phyloP scores from a whole-genome alignment of 208 protist species.

The Histomonas meleagridis region DNA sequence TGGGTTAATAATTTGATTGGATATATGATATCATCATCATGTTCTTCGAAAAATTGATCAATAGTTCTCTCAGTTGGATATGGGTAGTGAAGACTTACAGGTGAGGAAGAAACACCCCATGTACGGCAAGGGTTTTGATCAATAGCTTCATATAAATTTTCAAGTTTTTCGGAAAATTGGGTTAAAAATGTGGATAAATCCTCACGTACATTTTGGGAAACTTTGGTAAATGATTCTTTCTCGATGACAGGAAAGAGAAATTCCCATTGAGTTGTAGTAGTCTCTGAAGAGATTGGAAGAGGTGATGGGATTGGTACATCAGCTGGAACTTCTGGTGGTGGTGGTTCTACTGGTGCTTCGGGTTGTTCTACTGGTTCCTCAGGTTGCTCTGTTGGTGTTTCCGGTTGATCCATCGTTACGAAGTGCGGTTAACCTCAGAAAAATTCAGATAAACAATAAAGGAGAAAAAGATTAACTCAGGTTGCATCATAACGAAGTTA shows the following conservation, averaged over 20 bases:
- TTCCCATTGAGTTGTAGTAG: not conserved
- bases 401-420: too few species aligned
- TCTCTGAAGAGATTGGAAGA: not conserved
- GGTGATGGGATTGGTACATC: not conserved
- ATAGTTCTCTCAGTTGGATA: not conserved
- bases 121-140: conserved; percentile 21
- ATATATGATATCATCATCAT: conserved; percentile 22
- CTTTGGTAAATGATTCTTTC: not conserved
- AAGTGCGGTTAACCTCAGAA: too few species aligned
- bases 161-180: not conserved
- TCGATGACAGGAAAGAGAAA: not conserved
- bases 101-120: not conserved
- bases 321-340: not conserved
- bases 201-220: not conserved
- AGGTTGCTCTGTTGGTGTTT: not conserved
- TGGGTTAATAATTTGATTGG: not conserved
- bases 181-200: not conserved
- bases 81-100: not conserved
- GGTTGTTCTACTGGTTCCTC: not conserved
- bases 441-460: too few species aligned
- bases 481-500: too few species aligned
- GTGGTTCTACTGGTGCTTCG: not conserved
- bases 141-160: not conserved
- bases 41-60: conserved; percentile 29
- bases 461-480: too few species aligned